phyloP scores from a whole-genome alignment of 2,329 filamentous ascomycete species.

The Microsporum canis region DNA sequence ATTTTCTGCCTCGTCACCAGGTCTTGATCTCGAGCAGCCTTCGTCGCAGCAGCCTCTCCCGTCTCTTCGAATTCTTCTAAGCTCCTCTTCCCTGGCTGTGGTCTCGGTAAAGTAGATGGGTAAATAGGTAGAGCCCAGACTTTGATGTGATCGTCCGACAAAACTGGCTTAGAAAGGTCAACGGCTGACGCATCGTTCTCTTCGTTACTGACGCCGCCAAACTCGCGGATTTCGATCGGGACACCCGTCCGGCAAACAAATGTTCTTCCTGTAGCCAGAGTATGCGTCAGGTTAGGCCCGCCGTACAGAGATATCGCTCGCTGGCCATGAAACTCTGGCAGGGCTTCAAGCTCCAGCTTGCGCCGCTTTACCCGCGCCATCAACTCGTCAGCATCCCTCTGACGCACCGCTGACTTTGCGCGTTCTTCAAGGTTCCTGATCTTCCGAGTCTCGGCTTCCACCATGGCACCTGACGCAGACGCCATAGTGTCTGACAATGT shows the following conservation, averaged over 20 bases:
- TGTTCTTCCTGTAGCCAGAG: conserved; percentile 66
- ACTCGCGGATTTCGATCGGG: conserved; percentile 60
- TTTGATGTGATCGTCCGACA: conserved; percentile 62
- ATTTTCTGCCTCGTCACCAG: conserved; percentile 44
- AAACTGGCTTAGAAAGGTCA: conserved; percentile 48
- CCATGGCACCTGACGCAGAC: conserved; percentile 24
- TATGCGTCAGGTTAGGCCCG: conserved; percentile 66
- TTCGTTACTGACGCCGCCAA: conserved; percentile 32
- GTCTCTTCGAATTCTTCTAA: conserved; percentile 38
- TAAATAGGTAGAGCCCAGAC: conserved; percentile 70
- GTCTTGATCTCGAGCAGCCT: neutral
- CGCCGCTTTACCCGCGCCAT: neutral
- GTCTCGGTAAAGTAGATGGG: conserved; percentile 20
- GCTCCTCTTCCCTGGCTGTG: conserved; percentile 34
- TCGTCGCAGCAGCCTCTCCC: conserved; percentile 2
- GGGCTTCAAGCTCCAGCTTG: conserved; percentile 15
- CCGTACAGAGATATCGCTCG: conserved; percentile 58
- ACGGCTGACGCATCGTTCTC: conserved; percentile 12
- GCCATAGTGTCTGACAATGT: conserved; percentile 62
- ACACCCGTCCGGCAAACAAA: conserved; percentile 82
- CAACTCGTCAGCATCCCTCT: conserved; percentile 12
- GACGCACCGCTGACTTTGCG: conserved; percentile 16
- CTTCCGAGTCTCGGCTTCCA: conserved; percentile 33
- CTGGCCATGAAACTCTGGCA: conserved; percentile 6
- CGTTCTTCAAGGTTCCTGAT: conserved; percentile 28